Base-by-base conservation (phyloP, 371 early-diverging fungal species). In the Amoeboaphelidium protococcarum region DNA sequence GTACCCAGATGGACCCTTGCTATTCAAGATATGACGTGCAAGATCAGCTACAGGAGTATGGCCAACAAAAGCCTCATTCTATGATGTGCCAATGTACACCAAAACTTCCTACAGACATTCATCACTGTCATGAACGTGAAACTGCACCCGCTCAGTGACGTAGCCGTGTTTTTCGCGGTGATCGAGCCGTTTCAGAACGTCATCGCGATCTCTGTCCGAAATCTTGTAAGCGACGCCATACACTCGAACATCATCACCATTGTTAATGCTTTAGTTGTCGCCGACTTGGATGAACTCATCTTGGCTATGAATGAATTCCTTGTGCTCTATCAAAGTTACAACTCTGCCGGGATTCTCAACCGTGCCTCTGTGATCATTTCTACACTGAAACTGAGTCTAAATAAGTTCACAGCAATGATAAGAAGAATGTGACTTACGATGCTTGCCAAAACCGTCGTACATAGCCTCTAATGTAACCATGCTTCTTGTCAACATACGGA, bases 161-260 rank as follows among this genome's bases (percentile, higher is more conserved):
- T 61, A 62, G 1, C 58, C 61, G 44, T 55, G 54, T 68, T 87
- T 88, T 64, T 92, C 92, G 41, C 92, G 66, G 57, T 72, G 70
- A 49, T 86, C 85, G 46, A 88, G 58, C 46, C 84, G 78, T n/a
- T 61, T 66, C 23, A 64, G 57, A 19, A 84, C 81, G 22, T 60
- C 58, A 41, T 64, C 68, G 19, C 73, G 73, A 42, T 76, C 62
- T 23, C 65, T 65, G 23, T 63, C 62, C 23, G 69, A 62, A 2
- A 87, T 75, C 55, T 76, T 80, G 59, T 82, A 87, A 1, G 77
- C 86, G 22, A 87, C 68, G 25, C 89, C 90, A 80, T 81, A 86
- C 27, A 74, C 74, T 21, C 73, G 66, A n/a, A 51, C 67, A 48
- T 71, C 76, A 26, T 57, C 57, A 20, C n/a, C n/a, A n/a, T n/a